Evolutionary conservation across 768 basidiomycete species (phyloP), one percentile per base, ranked within the genome.

Genomic region (Trametes elegans): DNA sequence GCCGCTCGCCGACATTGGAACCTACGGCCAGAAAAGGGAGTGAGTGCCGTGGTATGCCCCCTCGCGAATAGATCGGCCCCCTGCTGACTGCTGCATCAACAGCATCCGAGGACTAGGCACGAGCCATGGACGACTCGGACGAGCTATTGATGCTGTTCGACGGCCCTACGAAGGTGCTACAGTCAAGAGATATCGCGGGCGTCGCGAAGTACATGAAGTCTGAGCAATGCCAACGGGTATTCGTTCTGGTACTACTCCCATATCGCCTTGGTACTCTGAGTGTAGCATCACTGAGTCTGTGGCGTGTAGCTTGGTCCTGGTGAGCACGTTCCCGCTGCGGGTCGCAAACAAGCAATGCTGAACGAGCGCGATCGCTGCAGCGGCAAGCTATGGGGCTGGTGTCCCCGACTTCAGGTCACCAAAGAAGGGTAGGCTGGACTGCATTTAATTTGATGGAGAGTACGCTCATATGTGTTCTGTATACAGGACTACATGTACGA

Each of bases 161-260:
- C 35, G 65, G 64, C 13, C 65, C 60, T 24, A 62, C 67, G 13
- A 54, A 61, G 39, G 44, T 68, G 7, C 66, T 76, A 9, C 67
- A 73, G 16, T 70, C 45, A 11, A 67, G 70, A 39, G 76, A 81
- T 48, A 60, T 80, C 9, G 63, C 70, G 18, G 71, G 73, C 1
- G 69, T 90, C 9, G 86, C 84, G 5, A 77, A 83, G 55, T 89
- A 85, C 69, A 87, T 91, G 61, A 74, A 82, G 58, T 87, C 87
- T 1, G 74, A 80, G 29, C 70, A 76, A 55, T 91, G 89, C 72
- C 80, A 77, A 62, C 84, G 82, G 24, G 73, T 92, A 11, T 81
- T 84, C 55, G 74, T 91, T 53, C 87, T 92, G 87, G 89, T 90
- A 59, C 61, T 77, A n/a, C 26, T 14, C 45, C 27, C 3, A n/a